A percentile compares a stretch with the other conserved stretches of the same genome.
phyloP scores from a whole-genome alignment of 129 eudicot species.

The Arctium lappa region DNA sequence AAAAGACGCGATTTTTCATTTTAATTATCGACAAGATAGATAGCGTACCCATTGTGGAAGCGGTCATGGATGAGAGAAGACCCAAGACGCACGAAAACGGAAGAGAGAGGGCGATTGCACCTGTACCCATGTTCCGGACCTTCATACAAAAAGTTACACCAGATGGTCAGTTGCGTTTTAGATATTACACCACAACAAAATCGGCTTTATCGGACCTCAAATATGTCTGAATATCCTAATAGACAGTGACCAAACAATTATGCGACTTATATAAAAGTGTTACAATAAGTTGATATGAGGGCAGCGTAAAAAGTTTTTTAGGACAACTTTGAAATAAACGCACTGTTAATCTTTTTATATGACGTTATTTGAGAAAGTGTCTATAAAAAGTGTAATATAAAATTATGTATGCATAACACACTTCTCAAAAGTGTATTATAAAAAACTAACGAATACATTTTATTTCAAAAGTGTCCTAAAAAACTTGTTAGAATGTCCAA shows the following conservation, averaged over 20 bases:
- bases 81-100: slow-evolving; percentile 94
- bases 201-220: background rate
- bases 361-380: background rate
- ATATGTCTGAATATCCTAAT: background rate
- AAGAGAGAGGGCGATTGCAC: slow-evolving; percentile 85
- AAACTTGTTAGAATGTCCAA: no score
- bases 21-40: background rate
- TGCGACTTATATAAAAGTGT: background rate
- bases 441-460: background rate
- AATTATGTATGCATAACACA: background rate
- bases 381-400: background rate
- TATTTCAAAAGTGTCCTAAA: background rate
- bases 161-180: background rate
- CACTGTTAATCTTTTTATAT: background rate
- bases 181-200: background rate
- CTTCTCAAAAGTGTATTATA: background rate
- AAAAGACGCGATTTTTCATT: background rate
- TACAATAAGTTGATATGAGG: background rate
- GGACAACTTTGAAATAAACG: background rate
- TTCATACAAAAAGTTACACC: slow-evolving; percentile 22
- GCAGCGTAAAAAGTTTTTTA: background rate
- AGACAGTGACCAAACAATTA: background rate
- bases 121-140: slow-evolving; percentile 72
- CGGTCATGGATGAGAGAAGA: slow-evolving; percentile 77
- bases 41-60: slow-evolving; percentile 88